phyloP scores from a whole-genome alignment of 805 yeast genomes.

The Ogataea chonburiensis region DNA sequence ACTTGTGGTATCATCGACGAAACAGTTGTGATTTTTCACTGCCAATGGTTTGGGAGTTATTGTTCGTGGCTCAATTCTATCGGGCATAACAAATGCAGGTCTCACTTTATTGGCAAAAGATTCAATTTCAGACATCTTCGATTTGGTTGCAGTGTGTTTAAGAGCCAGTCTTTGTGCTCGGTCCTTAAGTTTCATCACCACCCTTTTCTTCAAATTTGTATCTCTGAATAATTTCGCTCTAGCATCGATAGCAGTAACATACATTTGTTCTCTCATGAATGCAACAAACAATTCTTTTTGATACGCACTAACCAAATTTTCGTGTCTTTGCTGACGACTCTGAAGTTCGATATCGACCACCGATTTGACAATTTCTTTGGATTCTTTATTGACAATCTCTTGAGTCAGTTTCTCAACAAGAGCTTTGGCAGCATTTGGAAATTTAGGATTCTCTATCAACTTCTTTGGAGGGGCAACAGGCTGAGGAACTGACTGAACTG shows the following conservation, averaged over 20 bases:
- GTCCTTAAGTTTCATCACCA: slow-evolving; percentile 34
- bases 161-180: slow-evolving; percentile 28
- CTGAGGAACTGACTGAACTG: neutral
- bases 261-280: slow-evolving; percentile 57
- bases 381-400: slow-evolving; percentile 30
- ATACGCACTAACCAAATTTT: slow-evolving; percentile 37
- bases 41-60: neutral
- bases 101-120: slow-evolving; percentile 29
- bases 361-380: slow-evolving; percentile 14
- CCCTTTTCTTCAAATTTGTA: slow-evolving; percentile 30
- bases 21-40: neutral
- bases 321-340: slow-evolving; percentile 22
- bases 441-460: slow-evolving; percentile 24
- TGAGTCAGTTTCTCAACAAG: slow-evolving; percentile 27
- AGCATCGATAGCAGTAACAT: slow-evolving; percentile 40
- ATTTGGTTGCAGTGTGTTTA: slow-evolving; percentile 34
- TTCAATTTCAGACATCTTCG: slow-evolving; percentile 40
- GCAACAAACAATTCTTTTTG: slow-evolving; percentile 55
- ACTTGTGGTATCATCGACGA: slow-evolving; percentile 2
- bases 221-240: slow-evolving; percentile 45
- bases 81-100: slow-evolving; percentile 12
- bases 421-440: slow-evolving; percentile 30
- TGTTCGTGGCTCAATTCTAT: neutral
- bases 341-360: slow-evolving; percentile 3
- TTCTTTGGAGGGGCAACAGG: slow-evolving; percentile 3